Evolutionary conservation across 2,329 filamentous ascomycete species (phyloP), one percentile per base, ranked within the genome.

Genomic region (Colletotrichum ledebouriae): DNA sequence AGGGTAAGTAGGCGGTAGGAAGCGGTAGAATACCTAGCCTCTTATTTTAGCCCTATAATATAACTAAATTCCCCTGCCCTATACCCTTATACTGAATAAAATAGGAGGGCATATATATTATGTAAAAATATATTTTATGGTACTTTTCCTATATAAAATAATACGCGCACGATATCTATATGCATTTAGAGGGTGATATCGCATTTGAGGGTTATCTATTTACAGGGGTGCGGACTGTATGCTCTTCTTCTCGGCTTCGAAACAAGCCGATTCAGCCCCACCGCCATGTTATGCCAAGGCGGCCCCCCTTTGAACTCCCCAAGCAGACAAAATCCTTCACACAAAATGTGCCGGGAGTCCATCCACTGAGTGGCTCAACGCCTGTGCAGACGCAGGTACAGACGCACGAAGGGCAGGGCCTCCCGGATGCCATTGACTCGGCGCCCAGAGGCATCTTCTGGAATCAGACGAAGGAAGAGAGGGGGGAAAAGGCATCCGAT

Each of bases 381-480:
- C 39, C 34, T 42, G 61, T 41, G 39, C 61, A 59, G 61, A 65
- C 42, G 65, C 65, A 68, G 65, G 65, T 68, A 68, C 65, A 60
- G 42, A 62, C 22, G 57, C 61, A 61, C 53, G 15, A 29, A 53
- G 49, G 37, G 41, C n/a, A 49, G 25, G 63, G 53, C 34, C 25
- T 25, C 25, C 25, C 25, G 25, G 25, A 4, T 25, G 25, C 25
- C 33, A 20, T 42, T 61, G 15, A 20, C 59, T 53, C 47, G 37
- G 46, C 37, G 46, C 47, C 34, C 37, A 22, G 22, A 20, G 22
- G 47, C 29, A 44, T 9, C 20, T 52, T 59, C 44, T 52, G 10
- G 46, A 6, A 15, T 15, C 49, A 33, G 25, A 15, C n/a, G 15
- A 25, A 11, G 22, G 25, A 34, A 33, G 22, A 15, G n/a, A 33